A percentile compares a stretch with the other conserved stretches of the same genome.
phyloP scores from a whole-genome alignment of 2,329 filamentous ascomycete species.

The Cryoendolithus antarcticus region DNA sequence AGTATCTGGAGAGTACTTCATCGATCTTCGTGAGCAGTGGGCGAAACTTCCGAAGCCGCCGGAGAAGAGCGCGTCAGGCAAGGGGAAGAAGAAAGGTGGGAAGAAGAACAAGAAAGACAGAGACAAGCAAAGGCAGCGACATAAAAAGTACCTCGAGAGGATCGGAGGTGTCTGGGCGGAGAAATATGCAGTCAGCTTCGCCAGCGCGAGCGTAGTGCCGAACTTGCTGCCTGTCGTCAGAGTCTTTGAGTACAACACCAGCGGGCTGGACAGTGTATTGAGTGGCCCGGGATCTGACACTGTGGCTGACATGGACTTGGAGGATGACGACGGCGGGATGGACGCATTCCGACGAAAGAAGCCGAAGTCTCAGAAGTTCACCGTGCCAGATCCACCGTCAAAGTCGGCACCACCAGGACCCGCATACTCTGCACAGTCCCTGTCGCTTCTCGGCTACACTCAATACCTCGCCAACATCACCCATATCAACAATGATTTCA shows the following conservation, averaged over 20 bases:
- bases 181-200: conserved; percentile 67
- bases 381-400: conserved; percentile 56
- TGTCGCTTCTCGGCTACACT: conserved; percentile 68
- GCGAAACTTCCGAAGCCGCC: conserved; percentile 53
- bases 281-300: neutral
- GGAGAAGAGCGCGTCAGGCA: conserved; percentile 14
- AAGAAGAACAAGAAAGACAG: conserved; percentile 31
- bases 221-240: conserved; percentile 76
- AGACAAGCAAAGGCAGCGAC: conserved; percentile 41
- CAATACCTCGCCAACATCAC: conserved; percentile 97
- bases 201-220: conserved; percentile 79
- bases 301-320: neutral
- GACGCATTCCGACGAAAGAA: conserved; percentile 37
- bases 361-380: conserved; percentile 39
- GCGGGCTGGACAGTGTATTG: conserved; percentile 46
- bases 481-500: conserved; percentile 63
- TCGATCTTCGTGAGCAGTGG: conserved; percentile 68
- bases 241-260: conserved; percentile 88
- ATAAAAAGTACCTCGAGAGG: conserved; percentile 45
- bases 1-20: conserved; percentile 68
- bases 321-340: conserved; percentile 22
- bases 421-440: conserved; percentile 73
- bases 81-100: conserved; percentile 15
- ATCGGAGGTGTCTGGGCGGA: conserved; percentile 76
- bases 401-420: conserved; percentile 67